phyloP scores from a whole-genome alignment of 2,329 filamentous ascomycete species.

The Claviceps africana region DNA sequence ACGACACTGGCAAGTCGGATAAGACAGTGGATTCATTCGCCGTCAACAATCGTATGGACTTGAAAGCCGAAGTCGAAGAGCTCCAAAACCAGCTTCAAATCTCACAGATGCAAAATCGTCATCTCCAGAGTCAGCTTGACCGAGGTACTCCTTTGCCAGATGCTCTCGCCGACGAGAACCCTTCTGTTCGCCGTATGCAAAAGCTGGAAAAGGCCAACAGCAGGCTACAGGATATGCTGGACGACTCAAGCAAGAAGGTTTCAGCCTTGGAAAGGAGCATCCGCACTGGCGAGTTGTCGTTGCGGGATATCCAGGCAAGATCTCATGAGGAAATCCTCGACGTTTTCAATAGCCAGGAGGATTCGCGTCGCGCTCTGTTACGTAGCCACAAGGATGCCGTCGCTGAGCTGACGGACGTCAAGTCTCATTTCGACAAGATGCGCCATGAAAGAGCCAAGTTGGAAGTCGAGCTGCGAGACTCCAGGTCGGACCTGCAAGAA shows the following conservation, averaged over 20 bases:
- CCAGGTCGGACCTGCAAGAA: constrained; percentile 71
- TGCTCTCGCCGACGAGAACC: constrained; percentile 62
- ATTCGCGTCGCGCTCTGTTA: constrained; percentile 67
- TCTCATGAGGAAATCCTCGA: constrained; percentile 92
- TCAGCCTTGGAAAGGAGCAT: constrained; percentile 79
- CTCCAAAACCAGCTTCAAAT: constrained; percentile 90
- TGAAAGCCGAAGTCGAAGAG: constrained; percentile 81
- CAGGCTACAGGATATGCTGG: constrained; percentile 82
- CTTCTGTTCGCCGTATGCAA: constrained; percentile 67
- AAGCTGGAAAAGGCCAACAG: constrained; percentile 88
- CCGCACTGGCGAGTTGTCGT: constrained; percentile 70
- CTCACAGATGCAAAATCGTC: constrained; percentile 86
- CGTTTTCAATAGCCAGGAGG: constrained; percentile 82
- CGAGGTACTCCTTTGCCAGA: constrained; percentile 49
- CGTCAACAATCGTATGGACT: constrained; percentile 79
- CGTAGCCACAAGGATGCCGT: constrained; percentile 77
- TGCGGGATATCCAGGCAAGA: constrained; percentile 82
- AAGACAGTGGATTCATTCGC: constrained; percentile 66
- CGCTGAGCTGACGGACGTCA: constrained; percentile 72
- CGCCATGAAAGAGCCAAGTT: constrained; percentile 66
- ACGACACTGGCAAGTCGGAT: constrained; percentile 74
- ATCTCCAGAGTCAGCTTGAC: constrained; percentile 78
- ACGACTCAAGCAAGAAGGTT: constrained; percentile 86
- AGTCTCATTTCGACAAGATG: constrained; percentile 73
- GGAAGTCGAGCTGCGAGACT: constrained; percentile 78